Conservation (phyloP, 495 filamentous ascomycete species). For the Aspergillus funiculosus region DNA sequence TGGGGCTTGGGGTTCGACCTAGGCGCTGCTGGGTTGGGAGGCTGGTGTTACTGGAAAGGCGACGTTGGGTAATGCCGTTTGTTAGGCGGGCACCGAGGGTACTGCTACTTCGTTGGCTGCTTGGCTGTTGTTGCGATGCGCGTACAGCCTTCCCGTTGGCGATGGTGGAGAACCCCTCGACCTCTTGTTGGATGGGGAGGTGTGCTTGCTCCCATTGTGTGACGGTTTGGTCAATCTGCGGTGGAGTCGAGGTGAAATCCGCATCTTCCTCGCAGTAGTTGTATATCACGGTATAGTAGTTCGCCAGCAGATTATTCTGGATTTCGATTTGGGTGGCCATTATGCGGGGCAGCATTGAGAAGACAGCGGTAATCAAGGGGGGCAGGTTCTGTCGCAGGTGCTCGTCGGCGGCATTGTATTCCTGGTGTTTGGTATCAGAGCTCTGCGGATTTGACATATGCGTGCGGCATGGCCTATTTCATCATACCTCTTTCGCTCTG, state of each 20-base stretch:
- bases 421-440: no score
- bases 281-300: conserved; percentile 80
- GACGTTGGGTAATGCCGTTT: conserved; percentile 1
- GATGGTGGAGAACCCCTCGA: conserved; percentile 68
- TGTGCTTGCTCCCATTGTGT: conserved; percentile 63
- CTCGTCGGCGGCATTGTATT: conserved; percentile 77
- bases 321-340: conserved; percentile 68
- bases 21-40: conserved; percentile 17
- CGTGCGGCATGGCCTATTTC: not conserved
- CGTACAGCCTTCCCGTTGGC: conserved; percentile 70
- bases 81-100: conserved; percentile 18
- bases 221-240: conserved; percentile 66
- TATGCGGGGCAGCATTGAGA: conserved; percentile 74
- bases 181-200: conserved; percentile 57
- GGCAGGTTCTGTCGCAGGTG: conserved; percentile 72
- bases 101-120: conserved; percentile 31
- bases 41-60: conserved; percentile 19
- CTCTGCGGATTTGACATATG: not conserved
- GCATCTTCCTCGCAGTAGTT: conserved; percentile 69
- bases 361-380: conserved; percentile 64
- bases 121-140: conserved; percentile 46
- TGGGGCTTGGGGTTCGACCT: conserved; percentile 1
- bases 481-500: conserved; percentile 56
- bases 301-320: conserved; percentile 75
- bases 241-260: conserved; percentile 66